Conservation (phyloP, 257 asterid genomes). For the Scutellaria galericulata region DNA sequence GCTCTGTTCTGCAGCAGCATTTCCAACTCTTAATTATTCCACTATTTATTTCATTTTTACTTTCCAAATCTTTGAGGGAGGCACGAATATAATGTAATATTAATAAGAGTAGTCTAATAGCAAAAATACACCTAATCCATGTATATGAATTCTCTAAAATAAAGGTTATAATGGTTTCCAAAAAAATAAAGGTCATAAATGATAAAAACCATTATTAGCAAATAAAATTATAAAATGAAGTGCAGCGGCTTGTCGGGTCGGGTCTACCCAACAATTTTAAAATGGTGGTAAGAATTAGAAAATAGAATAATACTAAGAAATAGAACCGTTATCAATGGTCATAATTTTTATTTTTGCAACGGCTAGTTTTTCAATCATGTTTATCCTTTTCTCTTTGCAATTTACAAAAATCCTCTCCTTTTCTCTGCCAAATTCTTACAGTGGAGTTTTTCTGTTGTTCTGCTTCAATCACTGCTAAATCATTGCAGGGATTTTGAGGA, state of each 20-base stretch:
- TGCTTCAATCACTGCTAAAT: slow-evolving; percentile 28
- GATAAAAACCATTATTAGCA: too few relatives aligned
- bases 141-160: too few relatives aligned
- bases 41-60: too few relatives aligned
- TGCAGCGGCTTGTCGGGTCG: slow-evolving; percentile 18
- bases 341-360: slow-evolving; percentile 30
- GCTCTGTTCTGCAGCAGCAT: too few relatives aligned
- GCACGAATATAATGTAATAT: too few relatives aligned
- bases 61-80: too few relatives aligned
- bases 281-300: neutral
- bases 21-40: too few relatives aligned
- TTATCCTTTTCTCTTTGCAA: neutral
- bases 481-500: slow-evolving; percentile 1
- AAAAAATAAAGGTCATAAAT: too few relatives aligned
- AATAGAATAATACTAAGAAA: slow-evolving; percentile 16
- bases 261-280: slow-evolving; percentile 18
- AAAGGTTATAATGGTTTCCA: too few relatives aligned
- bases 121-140: too few relatives aligned
- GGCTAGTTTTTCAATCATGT: slow-evolving; percentile 45
- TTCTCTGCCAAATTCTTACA: slow-evolving; percentile 32
- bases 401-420: slow-evolving; percentile 23
- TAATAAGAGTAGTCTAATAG: too few relatives aligned
- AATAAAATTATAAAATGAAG: too few relatives aligned
- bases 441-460: neutral
- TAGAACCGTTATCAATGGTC: slow-evolving; percentile 32